Percentiles rank a stretch among this genome's conserved stretches.
phyloP scores from a whole-genome alignment of 768 basidiomycete genomes.

The Xerocomus potaroensis region DNA sequence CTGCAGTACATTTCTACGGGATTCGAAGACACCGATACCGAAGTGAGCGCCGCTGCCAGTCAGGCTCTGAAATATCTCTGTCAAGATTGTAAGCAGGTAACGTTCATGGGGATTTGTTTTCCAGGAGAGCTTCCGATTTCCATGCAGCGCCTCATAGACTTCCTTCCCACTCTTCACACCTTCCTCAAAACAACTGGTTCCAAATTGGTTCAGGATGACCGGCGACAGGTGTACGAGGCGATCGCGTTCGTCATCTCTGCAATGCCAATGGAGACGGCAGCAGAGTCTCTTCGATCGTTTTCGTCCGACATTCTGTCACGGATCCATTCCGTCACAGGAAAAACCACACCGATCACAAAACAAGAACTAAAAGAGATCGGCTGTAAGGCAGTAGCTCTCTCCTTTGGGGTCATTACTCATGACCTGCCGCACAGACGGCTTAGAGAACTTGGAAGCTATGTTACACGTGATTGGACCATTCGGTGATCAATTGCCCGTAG shows the following conservation, averaged over 20 bases:
- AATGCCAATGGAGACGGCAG: slow-evolving; percentile 88
- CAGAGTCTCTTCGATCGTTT: slow-evolving; percentile 83
- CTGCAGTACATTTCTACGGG: slow-evolving; percentile 90
- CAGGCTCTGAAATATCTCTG: slow-evolving; percentile 96
- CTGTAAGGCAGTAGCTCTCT: slow-evolving; percentile 45
- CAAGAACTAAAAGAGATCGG: slow-evolving; percentile 65
- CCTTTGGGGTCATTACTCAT: slow-evolving; percentile 5
- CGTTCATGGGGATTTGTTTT: slow-evolving; percentile 3
- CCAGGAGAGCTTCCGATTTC: slow-evolving; percentile 3
- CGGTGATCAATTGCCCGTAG: slow-evolving; percentile 74
- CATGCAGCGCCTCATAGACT: slow-evolving; percentile 79
- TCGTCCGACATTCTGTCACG: slow-evolving; percentile 77
- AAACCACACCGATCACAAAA: slow-evolving; percentile 54
- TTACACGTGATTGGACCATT: slow-evolving; percentile 76
- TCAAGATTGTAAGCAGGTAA: slow-evolving; percentile 89
- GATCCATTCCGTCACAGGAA: slow-evolving; percentile 60
- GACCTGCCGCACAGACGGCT: slow-evolving; percentile 50
- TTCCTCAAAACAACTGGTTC: slow-evolving; percentile 79
- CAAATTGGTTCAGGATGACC: slow-evolving; percentile 82
- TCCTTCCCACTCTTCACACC: slow-evolving; percentile 85
- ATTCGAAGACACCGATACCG: slow-evolving; percentile 73
- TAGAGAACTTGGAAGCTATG: slow-evolving; percentile 95
- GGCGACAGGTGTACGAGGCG: slow-evolving; percentile 90
- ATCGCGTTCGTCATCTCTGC: slow-evolving; percentile 93
- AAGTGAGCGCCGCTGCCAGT: slow-evolving; percentile 91